Percentiles rank a stretch among this genome's conserved stretches.
Conservation (phyloP, 805 yeast species). For the Kregervanrija delftensis region DNA sequence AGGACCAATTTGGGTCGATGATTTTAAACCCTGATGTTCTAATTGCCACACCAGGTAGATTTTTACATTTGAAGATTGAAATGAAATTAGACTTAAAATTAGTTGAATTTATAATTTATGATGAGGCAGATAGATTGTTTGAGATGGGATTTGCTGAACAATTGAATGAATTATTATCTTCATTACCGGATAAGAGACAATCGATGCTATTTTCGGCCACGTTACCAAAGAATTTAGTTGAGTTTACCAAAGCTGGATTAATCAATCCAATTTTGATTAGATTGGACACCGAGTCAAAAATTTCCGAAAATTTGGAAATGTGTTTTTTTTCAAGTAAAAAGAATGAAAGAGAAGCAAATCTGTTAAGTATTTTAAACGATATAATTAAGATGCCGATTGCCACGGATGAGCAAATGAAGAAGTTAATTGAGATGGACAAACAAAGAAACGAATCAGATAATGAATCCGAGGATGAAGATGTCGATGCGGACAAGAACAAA, state of each 20-base stretch:
- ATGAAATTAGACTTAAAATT: conserved; percentile 81
- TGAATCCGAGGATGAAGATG: conserved; percentile 34
- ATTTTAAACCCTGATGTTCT: conserved; percentile 91
- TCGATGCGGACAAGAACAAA: conserved; percentile 14
- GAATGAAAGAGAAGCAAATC: conserved; percentile 84
- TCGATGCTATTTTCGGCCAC: conserved; percentile 92
- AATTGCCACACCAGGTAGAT: conserved; percentile 97
- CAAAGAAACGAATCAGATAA: conserved; percentile 50
- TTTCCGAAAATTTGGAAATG: conserved; percentile 88
- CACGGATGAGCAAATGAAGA: conserved; percentile 56
- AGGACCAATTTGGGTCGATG: conserved; percentile 91
- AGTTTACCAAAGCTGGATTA: conserved; percentile 95
- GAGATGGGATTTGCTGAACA: conserved; percentile 97
- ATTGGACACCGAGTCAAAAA: conserved; percentile 85
- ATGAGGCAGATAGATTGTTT: conserved; percentile 94
- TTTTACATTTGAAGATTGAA: conserved; percentile 90
- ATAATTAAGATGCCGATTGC: conserved; percentile 81
- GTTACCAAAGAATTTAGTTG: conserved; percentile 84
- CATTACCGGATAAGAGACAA: conserved; percentile 79
- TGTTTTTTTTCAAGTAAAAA: conserved; percentile 74
- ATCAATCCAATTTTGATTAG: conserved; percentile 88
- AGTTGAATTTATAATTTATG: conserved; percentile 88
- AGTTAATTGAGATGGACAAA: conserved; percentile 41
- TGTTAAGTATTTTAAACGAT: conserved; percentile 70
- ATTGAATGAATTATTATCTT: conserved; percentile 77